Evolutionary conservation across 768 basidiomycete genomes (phyloP).

Genomic region (Pulveroboletus sp.): DNA sequence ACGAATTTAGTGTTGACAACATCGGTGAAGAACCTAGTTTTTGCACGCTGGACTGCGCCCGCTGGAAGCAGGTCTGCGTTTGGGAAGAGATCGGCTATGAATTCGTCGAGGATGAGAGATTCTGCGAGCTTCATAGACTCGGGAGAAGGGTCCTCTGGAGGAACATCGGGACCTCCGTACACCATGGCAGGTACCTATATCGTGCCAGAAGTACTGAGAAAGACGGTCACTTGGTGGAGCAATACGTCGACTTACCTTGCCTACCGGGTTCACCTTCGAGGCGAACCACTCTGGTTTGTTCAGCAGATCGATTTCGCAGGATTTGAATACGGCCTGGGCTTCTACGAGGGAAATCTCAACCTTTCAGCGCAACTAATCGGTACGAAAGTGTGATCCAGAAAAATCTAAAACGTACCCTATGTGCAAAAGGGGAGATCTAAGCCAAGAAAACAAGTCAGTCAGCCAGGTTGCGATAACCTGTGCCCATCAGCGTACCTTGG

Average conservation of each 20-base stretch:
- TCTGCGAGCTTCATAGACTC: conserved; percentile 62
- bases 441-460: not conserved
- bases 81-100: conserved; percentile 60
- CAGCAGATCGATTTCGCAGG: conserved; percentile 55
- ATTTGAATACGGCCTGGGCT: conserved; percentile 44
- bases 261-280: conserved; percentile 60
- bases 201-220: not conserved
- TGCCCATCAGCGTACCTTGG: conserved; percentile 34
- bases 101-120: conserved; percentile 64
- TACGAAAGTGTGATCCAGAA: not conserved
- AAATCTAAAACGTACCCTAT: conserved; percentile 41
- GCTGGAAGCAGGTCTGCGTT: conserved; percentile 47
- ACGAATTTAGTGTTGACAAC: conserved; percentile 45
- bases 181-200: conserved; percentile 38
- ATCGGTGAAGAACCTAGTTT: conserved; percentile 63
- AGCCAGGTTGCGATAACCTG: not conserved
- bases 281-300: conserved; percentile 74
- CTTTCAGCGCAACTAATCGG: conserved; percentile 26
- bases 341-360: conserved; percentile 61
- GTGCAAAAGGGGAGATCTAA: conserved; percentile 60
- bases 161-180: conserved; percentile 57
- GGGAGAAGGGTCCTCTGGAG: conserved; percentile 55
- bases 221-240: not conserved
- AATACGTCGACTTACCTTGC: conserved; percentile 45
- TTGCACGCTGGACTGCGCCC: conserved; percentile 55